These are phyloP conservation scores for Fusarium buharicum DNA, from an alignment of 2,329 filamentous ascomycete species.

Conservation along the genomic window DNA sequence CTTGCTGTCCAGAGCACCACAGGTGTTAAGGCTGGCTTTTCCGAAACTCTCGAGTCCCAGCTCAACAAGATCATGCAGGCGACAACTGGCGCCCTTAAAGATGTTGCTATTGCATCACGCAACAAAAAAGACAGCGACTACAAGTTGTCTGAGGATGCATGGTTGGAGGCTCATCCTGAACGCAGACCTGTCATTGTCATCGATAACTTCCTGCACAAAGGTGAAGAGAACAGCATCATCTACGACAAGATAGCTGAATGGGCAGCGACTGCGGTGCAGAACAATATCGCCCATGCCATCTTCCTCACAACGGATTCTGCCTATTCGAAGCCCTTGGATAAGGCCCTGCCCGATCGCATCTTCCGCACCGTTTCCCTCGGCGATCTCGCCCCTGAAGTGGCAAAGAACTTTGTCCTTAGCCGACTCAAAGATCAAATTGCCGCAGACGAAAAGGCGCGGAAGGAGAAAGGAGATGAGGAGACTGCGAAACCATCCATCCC, in stretches of 20 bases:
- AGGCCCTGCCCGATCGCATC: slow-evolving; percentile 88
- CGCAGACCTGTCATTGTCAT: slow-evolving; percentile 84
- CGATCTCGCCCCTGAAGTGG: slow-evolving; percentile 86
- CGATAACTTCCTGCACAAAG: slow-evolving; percentile 90
- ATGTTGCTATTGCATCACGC: slow-evolving; percentile 76
- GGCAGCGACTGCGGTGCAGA: slow-evolving; percentile 85
- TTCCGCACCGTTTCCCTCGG: slow-evolving; percentile 88
- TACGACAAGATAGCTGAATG: slow-evolving; percentile 88
- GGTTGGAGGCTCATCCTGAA: slow-evolving; percentile 89
- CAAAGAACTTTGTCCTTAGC: slow-evolving; percentile 88
- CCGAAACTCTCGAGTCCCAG: slow-evolving; percentile 89
- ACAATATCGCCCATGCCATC: slow-evolving; percentile 91
- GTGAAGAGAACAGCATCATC: slow-evolving; percentile 69
- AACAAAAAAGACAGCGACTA: slow-evolving; percentile 79
- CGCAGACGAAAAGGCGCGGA: slow-evolving; percentile 40
- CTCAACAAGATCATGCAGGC: slow-evolving; percentile 90
- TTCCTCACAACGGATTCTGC: slow-evolving; percentile 92
- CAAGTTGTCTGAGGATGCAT: slow-evolving; percentile 82
- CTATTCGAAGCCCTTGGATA: slow-evolving; percentile 86
- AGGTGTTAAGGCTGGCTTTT: slow-evolving; percentile 93
- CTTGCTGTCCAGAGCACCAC: slow-evolving; percentile 93
- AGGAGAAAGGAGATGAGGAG: slow-evolving; percentile 42
- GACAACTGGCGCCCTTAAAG: slow-evolving; percentile 80
- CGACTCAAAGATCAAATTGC: slow-evolving; percentile 69
- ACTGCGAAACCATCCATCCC: slow-evolving; percentile 37